phyloP scores from a whole-genome alignment of 352 stramenopile species.

The Phytophthora palmivora region DNA sequence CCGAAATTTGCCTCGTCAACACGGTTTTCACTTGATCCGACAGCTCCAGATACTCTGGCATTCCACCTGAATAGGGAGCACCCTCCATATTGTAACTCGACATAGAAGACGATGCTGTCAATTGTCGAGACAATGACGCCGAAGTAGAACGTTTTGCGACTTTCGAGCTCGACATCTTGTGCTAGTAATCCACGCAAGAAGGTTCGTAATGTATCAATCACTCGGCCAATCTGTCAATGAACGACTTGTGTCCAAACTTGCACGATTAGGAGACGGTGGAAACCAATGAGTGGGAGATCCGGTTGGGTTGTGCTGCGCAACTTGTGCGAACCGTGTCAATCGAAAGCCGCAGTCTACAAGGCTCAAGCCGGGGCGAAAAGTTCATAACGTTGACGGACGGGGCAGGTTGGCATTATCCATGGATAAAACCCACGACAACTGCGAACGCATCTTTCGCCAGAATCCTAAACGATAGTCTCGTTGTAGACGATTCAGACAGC shows the following conservation, averaged over 20 bases:
- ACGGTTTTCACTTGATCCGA: conserved; percentile 30
- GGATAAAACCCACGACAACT: conserved; percentile 7
- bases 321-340: conserved; percentile 9
- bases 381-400: conserved; percentile 7
- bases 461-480: neutral
- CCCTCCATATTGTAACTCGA: conserved; percentile 27
- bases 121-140: conserved; percentile 6
- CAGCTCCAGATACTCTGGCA: conserved; percentile 31
- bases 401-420: conserved; percentile 4
- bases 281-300: conserved; percentile 25
- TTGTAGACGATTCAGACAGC: neutral
- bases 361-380: conserved; percentile 11
- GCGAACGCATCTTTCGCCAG: conserved; percentile 20
- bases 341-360: conserved; percentile 14
- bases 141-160: conserved; percentile 20
- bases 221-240: conserved; percentile 32
- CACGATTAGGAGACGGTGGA: conserved; percentile 10
- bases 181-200: conserved; percentile 4
- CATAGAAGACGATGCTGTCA: conserved; percentile 22
- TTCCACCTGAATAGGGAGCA: conserved; percentile 4
- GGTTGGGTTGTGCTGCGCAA: neutral
- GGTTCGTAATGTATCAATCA: conserved; percentile 10
- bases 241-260: conserved; percentile 6
- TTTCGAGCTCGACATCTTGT: conserved; percentile 20
- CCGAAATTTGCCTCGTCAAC: conserved; percentile 37